Evolutionary conservation across 805 yeast species (phyloP).

Genomic region (Zygoascus biomembranicola): DNA sequence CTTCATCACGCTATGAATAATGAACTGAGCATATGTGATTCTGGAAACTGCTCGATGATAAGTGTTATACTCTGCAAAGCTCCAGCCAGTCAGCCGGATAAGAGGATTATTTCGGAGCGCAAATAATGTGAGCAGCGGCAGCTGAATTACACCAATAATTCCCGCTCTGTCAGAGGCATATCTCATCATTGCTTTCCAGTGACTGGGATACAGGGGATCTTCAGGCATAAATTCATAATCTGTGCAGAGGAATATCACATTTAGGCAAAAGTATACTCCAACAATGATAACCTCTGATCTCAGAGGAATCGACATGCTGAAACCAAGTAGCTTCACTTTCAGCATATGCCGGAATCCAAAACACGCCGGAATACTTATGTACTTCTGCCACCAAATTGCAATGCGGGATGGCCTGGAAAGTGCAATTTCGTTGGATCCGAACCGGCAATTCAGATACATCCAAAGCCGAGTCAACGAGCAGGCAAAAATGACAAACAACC

Average conservation of each 20-base stretch:
- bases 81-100: slow-evolving; percentile 54
- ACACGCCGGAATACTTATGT: slow-evolving; percentile 32
- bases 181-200: slow-evolving; percentile 32
- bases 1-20: slow-evolving; percentile 45
- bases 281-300: slow-evolving; percentile 43
- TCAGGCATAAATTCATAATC: slow-evolving; percentile 28
- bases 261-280: slow-evolving; percentile 31
- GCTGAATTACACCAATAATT: slow-evolving; percentile 37
- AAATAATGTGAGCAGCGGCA: slow-evolving; percentile 48
- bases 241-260: slow-evolving; percentile 24
- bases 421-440: slow-evolving; percentile 16
- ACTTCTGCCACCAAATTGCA: slow-evolving; percentile 19
- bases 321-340: slow-evolving; percentile 17
- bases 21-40: slow-evolving; percentile 32
- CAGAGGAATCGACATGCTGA: slow-evolving; percentile 37
- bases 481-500: slow-evolving; percentile 20
- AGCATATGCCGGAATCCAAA: slow-evolving; percentile 27
- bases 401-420: slow-evolving; percentile 17
- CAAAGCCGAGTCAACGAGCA: slow-evolving; percentile 9
- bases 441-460: slow-evolving; percentile 11
- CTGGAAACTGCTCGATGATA: slow-evolving; percentile 54
- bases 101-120: slow-evolving; percentile 58
- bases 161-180: slow-evolving; percentile 49
- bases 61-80: slow-evolving; percentile 43
- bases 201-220: slow-evolving; percentile 31